A percentile compares a stretch with the other conserved stretches of the same genome.
phyloP scores from a whole-genome alignment of 805 yeast species.

The Wickerhamiella domercqiae region DNA sequence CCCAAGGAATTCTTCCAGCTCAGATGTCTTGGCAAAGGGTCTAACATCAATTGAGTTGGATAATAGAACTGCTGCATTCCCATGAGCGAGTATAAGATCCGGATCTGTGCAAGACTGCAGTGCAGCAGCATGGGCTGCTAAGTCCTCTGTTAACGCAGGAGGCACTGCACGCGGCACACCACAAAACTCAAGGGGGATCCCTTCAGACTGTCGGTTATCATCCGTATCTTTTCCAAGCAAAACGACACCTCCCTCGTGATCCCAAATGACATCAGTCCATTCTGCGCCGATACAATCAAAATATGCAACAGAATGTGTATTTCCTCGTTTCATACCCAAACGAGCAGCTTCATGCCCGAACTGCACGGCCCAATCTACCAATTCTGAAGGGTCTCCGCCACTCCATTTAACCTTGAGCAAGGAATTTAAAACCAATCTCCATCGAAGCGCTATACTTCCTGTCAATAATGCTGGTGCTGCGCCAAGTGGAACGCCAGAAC shows the following conservation, averaged over 20 bases:
- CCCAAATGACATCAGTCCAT: constrained; percentile 1
- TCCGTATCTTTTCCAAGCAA: no score
- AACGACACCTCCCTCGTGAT: background rate
- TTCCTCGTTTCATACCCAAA: background rate
- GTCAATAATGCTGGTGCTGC: background rate
- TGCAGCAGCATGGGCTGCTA: background rate
- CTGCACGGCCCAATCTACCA: background rate
- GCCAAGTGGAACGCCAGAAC: background rate
- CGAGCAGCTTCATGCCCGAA: background rate
- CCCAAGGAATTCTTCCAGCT: background rate
- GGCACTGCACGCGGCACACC: background rate
- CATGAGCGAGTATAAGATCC: background rate
- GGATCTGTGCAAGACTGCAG: no score
- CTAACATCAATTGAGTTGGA: background rate
- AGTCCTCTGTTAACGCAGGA: background rate
- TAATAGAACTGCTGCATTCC: background rate
- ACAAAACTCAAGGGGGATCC: background rate
- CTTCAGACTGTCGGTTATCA: background rate
- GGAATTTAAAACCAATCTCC: background rate
- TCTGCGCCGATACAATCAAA: background rate
- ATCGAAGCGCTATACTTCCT: background rate
- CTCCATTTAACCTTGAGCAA: background rate
- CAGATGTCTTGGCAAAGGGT: background rate
- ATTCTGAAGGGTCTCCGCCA: background rate
- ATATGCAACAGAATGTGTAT: background rate